Percentiles rank a stretch among this genome's conserved stretches.
Conservation (phyloP, 495 filamentous ascomycete genomes). For the Trichodelitschia bisporula region DNA sequence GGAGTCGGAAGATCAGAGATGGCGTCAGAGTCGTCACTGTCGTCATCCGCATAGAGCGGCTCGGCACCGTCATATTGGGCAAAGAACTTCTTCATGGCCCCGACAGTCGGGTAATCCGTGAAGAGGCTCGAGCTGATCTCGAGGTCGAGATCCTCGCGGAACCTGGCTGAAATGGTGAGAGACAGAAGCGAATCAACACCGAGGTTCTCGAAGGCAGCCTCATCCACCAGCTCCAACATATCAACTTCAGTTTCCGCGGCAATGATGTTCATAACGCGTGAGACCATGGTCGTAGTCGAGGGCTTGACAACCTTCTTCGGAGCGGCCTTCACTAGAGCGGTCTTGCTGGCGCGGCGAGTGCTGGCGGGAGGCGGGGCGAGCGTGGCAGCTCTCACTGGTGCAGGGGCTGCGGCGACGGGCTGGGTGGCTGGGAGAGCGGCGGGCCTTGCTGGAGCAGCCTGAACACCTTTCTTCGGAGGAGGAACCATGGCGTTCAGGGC, state of each 20-base stretch:
- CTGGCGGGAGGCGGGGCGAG: constrained; percentile 3
- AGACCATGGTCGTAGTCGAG: constrained; percentile 12
- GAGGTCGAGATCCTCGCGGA: constrained; percentile 20
- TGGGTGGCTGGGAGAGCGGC: constrained; percentile 5
- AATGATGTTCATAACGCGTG: constrained; percentile 20
- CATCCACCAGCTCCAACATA: constrained; percentile 19
- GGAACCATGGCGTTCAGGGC: constrained; percentile 18
- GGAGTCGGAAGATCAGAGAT: constrained; percentile 14
- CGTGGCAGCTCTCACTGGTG: constrained; percentile 5
- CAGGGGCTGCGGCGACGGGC: constrained; percentile 4
- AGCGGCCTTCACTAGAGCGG: constrained; percentile 7
- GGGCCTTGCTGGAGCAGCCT: constrained; percentile 6
- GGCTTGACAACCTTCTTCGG: constrained; percentile 9
- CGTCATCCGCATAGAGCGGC: constrained; percentile 9
- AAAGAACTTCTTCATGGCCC: constrained; percentile 22
- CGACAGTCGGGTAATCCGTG: constrained; percentile 19
- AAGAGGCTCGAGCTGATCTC: constrained; percentile 21
- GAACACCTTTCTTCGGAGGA: constrained; percentile 9
- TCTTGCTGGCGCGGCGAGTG: background rate
- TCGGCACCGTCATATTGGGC: constrained; percentile 16
- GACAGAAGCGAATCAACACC: constrained; percentile 21
- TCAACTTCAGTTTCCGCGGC: constrained; percentile 20
- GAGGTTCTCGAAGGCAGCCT: constrained; percentile 20
- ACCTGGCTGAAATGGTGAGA: constrained; percentile 20
- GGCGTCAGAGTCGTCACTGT: constrained; percentile 14